A percentile compares a stretch with the other conserved stretches of the same genome.
phyloP scores from a whole-genome alignment of 441 rosid species.

The Raphanus hybrid region DNA sequence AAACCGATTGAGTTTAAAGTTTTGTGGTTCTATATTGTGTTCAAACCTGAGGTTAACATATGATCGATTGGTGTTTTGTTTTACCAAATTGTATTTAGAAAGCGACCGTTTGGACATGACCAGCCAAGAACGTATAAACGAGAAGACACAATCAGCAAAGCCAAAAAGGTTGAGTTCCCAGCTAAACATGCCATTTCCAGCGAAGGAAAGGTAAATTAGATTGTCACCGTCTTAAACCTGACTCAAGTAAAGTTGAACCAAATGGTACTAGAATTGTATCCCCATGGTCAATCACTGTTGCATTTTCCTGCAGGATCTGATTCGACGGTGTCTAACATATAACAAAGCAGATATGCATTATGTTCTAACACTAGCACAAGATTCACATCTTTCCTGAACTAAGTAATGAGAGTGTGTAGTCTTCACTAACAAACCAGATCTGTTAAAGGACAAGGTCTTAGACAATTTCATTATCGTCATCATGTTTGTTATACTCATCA shows the following conservation, averaged over 20 bases:
- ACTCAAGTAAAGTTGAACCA: constrained; percentile 18
- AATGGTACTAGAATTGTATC: constrained; percentile 5
- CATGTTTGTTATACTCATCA: no score
- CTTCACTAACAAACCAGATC: constrained; percentile 16
- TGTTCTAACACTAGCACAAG: constrained; percentile 82
- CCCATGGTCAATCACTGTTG: constrained; percentile 20
- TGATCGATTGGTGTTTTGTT: constrained; percentile 96
- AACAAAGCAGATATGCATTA: constrained; percentile 90
- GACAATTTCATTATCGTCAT: not conserved
- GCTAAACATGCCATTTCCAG: constrained; percentile 84
- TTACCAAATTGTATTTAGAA: constrained; percentile 95
- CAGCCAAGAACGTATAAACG: constrained; percentile 94
- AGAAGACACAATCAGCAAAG: constrained; percentile 95
- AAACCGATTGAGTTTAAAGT: not conserved
- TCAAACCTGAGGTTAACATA: constrained; percentile 78
- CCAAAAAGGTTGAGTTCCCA: constrained; percentile 95
- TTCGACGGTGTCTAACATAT: constrained; percentile 87
- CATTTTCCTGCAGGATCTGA: constrained; percentile 67
- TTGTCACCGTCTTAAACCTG: constrained; percentile 8
- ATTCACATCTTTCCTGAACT: constrained; percentile 81
- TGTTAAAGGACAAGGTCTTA: constrained; percentile 22
- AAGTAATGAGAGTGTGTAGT: constrained; percentile 57
- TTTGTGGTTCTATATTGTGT: constrained; percentile 24
- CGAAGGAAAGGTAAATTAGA: constrained; percentile 74
- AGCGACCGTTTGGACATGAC: constrained; percentile 95